Evolutionary conservation across 2,329 filamentous ascomycete genomes (phyloP).

Genomic region (Ascochyta lentis): DNA sequence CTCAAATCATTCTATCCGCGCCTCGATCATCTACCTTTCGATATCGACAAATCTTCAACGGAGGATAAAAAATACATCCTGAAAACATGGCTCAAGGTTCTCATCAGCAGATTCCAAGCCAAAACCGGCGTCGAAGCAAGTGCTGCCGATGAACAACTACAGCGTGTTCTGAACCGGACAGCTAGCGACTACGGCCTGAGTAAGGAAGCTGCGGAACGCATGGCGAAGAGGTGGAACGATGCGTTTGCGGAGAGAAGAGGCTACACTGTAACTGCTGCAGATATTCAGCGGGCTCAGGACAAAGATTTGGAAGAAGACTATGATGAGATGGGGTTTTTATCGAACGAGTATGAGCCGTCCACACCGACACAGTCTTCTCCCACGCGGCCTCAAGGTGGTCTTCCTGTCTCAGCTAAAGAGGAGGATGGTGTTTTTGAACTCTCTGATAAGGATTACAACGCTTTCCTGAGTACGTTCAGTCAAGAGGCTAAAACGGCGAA

Average conservation of each 20-base stretch:
- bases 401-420: not conserved
- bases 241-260: constrained; percentile 20
- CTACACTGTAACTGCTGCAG: not conserved
- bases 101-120: constrained; percentile 31
- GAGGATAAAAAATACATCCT: constrained; percentile 25
- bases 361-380: not conserved
- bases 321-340: constrained; percentile 26
- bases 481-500: too few species aligned
- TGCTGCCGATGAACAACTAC: constrained; percentile 18
- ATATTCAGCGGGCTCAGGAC: constrained; percentile 16
- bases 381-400: not conserved
- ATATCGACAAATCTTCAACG: constrained; percentile 27
- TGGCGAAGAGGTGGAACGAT: constrained; percentile 33
- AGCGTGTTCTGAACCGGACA: constrained; percentile 33
- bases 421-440: not conserved
- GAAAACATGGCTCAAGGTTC: constrained; percentile 39
- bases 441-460: not conserved
- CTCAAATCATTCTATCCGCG: constrained; percentile 33
- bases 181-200: constrained; percentile 31
- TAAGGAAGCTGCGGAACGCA: constrained; percentile 31
- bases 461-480: not conserved
- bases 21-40: constrained; percentile 35
- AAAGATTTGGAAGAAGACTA: constrained; percentile 28
- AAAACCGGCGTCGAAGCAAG: constrained; percentile 3
- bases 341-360: not conserved